Conservation (phyloP, 1,139 yeast species). For the Suhomyces panamericanus region DNA sequence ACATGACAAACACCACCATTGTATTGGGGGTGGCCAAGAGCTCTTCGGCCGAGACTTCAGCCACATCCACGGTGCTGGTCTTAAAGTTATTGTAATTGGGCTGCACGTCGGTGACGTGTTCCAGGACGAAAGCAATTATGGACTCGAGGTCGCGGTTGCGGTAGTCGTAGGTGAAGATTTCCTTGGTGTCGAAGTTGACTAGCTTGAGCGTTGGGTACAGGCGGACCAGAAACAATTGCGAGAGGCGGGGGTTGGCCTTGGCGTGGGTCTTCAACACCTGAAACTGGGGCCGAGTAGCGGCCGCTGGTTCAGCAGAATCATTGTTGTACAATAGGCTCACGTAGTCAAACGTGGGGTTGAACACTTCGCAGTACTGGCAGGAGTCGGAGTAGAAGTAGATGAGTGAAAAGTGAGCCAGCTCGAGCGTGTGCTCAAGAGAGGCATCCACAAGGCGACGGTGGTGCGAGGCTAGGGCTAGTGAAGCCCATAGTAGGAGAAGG, state of each 20-base stretch:
- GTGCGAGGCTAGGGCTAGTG: background rate
- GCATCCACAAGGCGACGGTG: constrained; percentile 22
- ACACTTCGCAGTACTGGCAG: constrained; percentile 38
- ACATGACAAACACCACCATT: constrained; percentile 30
- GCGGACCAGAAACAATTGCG: constrained; percentile 26
- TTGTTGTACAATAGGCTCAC: constrained; percentile 31
- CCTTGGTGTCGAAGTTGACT: constrained; percentile 29
- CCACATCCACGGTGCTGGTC: constrained; percentile 16
- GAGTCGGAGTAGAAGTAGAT: constrained; percentile 42
- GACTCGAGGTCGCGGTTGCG: constrained; percentile 26
- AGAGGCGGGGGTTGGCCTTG: constrained; percentile 23
- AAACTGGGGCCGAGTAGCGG: constrained; percentile 15
- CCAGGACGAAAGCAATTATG: constrained; percentile 26
- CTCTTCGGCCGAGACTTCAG: constrained; percentile 9
- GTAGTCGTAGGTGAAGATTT: constrained; percentile 25
- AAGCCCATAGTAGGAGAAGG: background rate
- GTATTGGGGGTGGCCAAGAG: constrained; percentile 15
- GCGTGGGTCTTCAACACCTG: constrained; percentile 38
- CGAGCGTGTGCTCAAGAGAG: constrained; percentile 20
- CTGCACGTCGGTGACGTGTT: constrained; percentile 12
- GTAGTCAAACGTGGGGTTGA: constrained; percentile 40
- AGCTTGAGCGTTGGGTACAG: constrained; percentile 38
- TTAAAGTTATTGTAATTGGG: constrained; percentile 25
- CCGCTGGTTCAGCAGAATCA: constrained; percentile 5
- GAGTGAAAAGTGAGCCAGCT: constrained; percentile 32